phyloP scores from a whole-genome alignment of 2,329 filamentous ascomycete species.

The Hypocrella siamensis region DNA sequence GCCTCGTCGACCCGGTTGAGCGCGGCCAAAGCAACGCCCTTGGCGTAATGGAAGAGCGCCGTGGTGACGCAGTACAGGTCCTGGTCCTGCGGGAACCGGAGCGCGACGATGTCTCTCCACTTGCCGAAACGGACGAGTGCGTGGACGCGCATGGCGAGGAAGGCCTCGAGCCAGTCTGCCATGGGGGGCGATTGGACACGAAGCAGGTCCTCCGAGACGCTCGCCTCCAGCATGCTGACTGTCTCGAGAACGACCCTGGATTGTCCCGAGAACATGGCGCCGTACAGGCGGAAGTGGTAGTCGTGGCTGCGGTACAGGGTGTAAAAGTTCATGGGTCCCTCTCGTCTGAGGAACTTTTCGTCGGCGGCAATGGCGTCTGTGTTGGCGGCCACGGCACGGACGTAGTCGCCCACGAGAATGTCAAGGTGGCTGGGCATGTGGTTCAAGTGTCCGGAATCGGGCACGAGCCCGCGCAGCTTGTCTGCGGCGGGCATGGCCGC shows the following conservation, averaged over 20 bases:
- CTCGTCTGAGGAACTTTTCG: constrained; percentile 43
- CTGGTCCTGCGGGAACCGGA: constrained; percentile 39
- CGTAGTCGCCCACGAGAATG: constrained; percentile 57
- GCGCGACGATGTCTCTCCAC: constrained; percentile 49
- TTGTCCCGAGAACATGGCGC: constrained; percentile 62
- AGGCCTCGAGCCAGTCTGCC: constrained; percentile 66
- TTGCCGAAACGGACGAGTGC: constrained; percentile 57
- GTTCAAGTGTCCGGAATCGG: constrained; percentile 53
- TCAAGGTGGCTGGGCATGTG: constrained; percentile 73
- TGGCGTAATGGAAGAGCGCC: constrained; percentile 52
- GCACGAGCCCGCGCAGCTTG: constrained; percentile 45
- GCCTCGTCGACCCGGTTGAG: constrained; percentile 39
- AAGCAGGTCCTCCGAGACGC: constrained; percentile 47
- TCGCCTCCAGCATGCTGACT: constrained; percentile 39
- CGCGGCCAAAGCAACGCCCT: constrained; percentile 50
- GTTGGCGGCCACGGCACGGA: constrained; percentile 50
- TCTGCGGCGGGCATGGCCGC: constrained; percentile 44
- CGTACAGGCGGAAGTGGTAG: constrained; percentile 61
- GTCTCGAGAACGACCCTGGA: constrained; percentile 46
- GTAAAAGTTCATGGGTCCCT: constrained; percentile 56
- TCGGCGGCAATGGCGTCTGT: constrained; percentile 51
- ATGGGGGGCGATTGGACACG: constrained; percentile 52
- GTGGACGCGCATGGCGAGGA: constrained; percentile 51
- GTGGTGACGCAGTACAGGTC: constrained; percentile 54
- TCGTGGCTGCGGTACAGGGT: constrained; percentile 62